Base-by-base conservation (phyloP, 2,329 filamentous ascomycete species). In the Metarhizium anisopliae region DNA sequence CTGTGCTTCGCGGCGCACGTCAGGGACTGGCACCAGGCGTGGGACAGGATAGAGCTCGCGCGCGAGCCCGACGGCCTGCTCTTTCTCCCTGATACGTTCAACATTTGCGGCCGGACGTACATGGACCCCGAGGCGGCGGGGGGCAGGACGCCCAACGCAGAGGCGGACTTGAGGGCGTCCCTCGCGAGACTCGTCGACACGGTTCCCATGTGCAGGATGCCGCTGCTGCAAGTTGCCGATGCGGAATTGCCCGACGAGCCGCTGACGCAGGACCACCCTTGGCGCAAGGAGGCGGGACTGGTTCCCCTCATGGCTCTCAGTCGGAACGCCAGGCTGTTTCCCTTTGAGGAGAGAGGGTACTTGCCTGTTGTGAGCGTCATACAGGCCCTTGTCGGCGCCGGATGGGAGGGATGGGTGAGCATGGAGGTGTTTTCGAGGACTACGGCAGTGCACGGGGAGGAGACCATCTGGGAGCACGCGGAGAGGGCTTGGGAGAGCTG, bases 281-380 rank as follows among this genome's bases (percentile, higher is more conserved):
- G 57, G 57, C 49, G 29, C 11, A 53, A 53, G 43, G 42, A 45
- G 16, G 52, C 20, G 16, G 56, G 58, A 13, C 10, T 38, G 13
- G 36, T 50, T 6, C 42, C 61, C 29, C 57, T 58, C 32, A 61
- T 56, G 59, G 49, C 53, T 3, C 61, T 59, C 60, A 61, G 59
- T 43, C 58, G 59, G 16, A 59, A 58, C 36, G 53, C 55, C 30
- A 55, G 62, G 20, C 47, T 59, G 25, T 63, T 61, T 47, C 63
- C 60, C 3, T 52, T 60, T n/a, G 58, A 61, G 40, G 32, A 57
- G 36, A 53, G 50, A 7, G 60, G 58, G 3, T 64, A 66, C 42
- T 61, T 75, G 45, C 66, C 65, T 3, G 56, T 67, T 6, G 52
- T 68, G 6, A 60, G 61, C 4, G 59, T 64, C 2, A 59, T 72